These are phyloP conservation scores for Bondarzewia mesenterica DNA, from an alignment of 1,284 basidiomycete species.

Conservation along the genomic window DNA sequence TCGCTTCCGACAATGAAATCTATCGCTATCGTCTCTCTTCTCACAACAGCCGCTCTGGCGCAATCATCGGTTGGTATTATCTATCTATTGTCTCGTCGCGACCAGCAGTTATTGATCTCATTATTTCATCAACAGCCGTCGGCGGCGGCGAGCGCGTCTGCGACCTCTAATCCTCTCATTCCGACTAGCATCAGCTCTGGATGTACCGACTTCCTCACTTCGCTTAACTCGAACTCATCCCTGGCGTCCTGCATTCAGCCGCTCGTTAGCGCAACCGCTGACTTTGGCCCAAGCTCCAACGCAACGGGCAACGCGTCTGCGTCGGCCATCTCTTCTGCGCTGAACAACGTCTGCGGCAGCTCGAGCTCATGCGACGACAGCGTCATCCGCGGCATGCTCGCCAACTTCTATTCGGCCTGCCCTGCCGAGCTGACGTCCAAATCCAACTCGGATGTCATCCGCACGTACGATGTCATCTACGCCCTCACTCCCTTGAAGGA, in stretches of 20 bases:
- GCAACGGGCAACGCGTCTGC: slow-evolving; percentile 32
- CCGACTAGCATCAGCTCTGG: slow-evolving; percentile 51
- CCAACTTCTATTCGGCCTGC: slow-evolving; percentile 66
- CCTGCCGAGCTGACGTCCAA: slow-evolving; percentile 52
- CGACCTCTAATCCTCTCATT: slow-evolving; percentile 46
- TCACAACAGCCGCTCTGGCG: slow-evolving; percentile 39
- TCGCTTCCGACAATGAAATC: slow-evolving; percentile 36
- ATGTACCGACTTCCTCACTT: slow-evolving; percentile 56
- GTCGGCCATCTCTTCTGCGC: slow-evolving; percentile 39
- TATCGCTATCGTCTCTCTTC: slow-evolving; percentile 36
- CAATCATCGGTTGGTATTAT: slow-evolving; percentile 25
- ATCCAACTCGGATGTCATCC: slow-evolving; percentile 41
- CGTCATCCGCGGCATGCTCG: slow-evolving; percentile 52
- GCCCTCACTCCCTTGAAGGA: slow-evolving; percentile 51
- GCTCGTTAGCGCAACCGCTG: slow-evolving; percentile 53
- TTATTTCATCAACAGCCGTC: slow-evolving; percentile 3
- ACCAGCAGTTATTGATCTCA: slow-evolving; percentile 6
- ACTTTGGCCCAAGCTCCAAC: slow-evolving; percentile 45
- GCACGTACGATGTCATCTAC: slow-evolving; percentile 77
- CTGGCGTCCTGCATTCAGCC: slow-evolving; percentile 58
- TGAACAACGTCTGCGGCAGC: slow-evolving; percentile 51
- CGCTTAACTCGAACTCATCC: slow-evolving; percentile 52
- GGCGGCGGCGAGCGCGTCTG: slow-evolving; percentile 17
- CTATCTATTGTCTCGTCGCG: slow-evolving; percentile 16
- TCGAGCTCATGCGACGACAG: slow-evolving; percentile 46